A percentile compares a stretch with the other conserved stretches of the same genome.
Conservation (phyloP, 768 basidiomycete genomes). For the Steccherinum ochraceum region DNA sequence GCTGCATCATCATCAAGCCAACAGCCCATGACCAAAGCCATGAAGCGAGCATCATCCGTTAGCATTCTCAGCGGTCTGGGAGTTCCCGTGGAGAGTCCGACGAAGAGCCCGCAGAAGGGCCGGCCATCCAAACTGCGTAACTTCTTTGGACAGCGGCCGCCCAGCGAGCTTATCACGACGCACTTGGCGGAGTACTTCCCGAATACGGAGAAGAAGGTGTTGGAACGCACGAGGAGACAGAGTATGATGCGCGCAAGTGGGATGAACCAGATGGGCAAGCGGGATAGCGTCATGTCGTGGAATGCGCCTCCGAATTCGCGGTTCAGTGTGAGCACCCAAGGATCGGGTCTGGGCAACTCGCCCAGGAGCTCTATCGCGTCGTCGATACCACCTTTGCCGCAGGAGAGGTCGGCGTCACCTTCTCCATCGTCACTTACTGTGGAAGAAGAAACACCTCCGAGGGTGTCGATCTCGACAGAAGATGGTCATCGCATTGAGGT, state of each 20-base stretch:
- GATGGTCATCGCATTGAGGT: constrained; percentile 63
- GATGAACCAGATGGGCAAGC: constrained; percentile 36
- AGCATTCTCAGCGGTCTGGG: constrained; percentile 93
- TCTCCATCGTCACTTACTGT: background rate
- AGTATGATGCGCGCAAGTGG: constrained; percentile 73
- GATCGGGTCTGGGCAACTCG: constrained; percentile 31
- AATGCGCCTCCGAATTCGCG: constrained; percentile 42
- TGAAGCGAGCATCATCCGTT: constrained; percentile 90
- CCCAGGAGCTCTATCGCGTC: constrained; percentile 42
- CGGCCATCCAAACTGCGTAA: constrained; percentile 75
- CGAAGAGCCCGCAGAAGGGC: constrained; percentile 27
- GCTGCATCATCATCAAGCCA: background rate
- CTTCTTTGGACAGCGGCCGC: constrained; percentile 97
- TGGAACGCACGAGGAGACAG: constrained; percentile 83
- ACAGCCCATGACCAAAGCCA: constrained; percentile 32
- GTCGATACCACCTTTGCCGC: constrained; percentile 1
- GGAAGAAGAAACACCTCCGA: constrained; percentile 16
- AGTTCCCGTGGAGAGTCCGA: constrained; percentile 50
- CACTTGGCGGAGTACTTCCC: constrained; percentile 97
- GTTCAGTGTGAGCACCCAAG: constrained; percentile 59
- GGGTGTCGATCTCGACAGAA: constrained; percentile 41
- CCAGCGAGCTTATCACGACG: constrained; percentile 93
- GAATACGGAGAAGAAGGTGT: constrained; percentile 81
- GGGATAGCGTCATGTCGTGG: constrained; percentile 41
- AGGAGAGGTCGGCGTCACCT: background rate